phyloP scores from a whole-genome alignment of 1,284 basidiomycete genomes.

The Volvariella volvacea region DNA sequence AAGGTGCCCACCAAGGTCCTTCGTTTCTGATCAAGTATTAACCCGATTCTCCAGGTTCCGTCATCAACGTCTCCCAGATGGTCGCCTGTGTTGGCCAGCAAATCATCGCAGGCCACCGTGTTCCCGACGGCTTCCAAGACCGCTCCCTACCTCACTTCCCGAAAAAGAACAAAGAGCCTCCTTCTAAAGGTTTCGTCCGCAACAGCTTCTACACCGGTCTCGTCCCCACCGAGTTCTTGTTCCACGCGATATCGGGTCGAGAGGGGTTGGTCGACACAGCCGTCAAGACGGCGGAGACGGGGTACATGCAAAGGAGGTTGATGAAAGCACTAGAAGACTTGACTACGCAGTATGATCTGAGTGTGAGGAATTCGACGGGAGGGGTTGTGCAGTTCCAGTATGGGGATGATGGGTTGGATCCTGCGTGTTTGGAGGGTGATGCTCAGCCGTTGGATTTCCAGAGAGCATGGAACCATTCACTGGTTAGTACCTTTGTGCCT shows the following conservation, averaged over 20 bases:
- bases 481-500: constrained; percentile 41
- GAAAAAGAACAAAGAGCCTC: constrained; percentile 96
- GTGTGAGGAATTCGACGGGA: constrained; percentile 93
- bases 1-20: constrained; percentile 51
- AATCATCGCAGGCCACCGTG: constrained; percentile 97
- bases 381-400: constrained; percentile 98
- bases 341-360: constrained; percentile 94
- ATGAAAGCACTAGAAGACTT: constrained; percentile 99
- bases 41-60: constrained; percentile 88
- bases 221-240: constrained; percentile 95
- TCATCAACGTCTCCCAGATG: constrained; percentile 99
- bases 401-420: constrained; percentile 96
- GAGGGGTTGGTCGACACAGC: constrained; percentile 99
- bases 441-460: constrained; percentile 88
- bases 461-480: constrained; percentile 85
- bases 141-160: constrained; percentile 97
- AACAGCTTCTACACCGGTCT: constrained; percentile 97
- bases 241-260: constrained; percentile 98
- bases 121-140: constrained; percentile 99
- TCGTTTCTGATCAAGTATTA: no score
- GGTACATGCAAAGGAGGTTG: constrained; percentile 97
- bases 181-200: constrained; percentile 96
- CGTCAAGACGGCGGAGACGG: constrained; percentile 99
- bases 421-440: constrained; percentile 93
- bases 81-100: constrained; percentile 99